A percentile compares a stretch with the other conserved stretches of the same genome.
Evolutionary conservation across 2,329 filamentous ascomycete species (phyloP).

Genomic region (Aspergillus brunneoviolaceus): DNA sequence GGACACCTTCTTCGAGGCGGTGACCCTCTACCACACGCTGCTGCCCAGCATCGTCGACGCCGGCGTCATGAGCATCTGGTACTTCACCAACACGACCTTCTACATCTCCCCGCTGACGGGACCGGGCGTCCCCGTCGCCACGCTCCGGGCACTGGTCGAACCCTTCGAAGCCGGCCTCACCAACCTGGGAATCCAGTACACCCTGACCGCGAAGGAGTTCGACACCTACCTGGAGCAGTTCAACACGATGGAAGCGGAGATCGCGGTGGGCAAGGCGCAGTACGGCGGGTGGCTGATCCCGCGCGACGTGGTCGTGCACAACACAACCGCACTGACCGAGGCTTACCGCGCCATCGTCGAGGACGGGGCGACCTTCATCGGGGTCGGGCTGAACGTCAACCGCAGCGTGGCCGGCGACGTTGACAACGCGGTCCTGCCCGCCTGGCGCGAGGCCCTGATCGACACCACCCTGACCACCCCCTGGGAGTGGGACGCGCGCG

Average conservation of each 20-base stretch:
- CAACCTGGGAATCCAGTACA: background rate
- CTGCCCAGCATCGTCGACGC: constrained; percentile 2
- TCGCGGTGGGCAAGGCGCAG: constrained; percentile 6
- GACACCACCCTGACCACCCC: constrained; percentile 3
- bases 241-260: constrained; percentile 5
- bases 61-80: constrained; percentile 6
- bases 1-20: constrained; percentile 5
- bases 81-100: constrained; percentile 8
- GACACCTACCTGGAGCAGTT: constrained; percentile 4
- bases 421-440: constrained; percentile 2
- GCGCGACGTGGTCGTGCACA: background rate
- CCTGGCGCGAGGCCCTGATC: constrained; percentile 6
- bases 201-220: background rate
- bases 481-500: constrained; percentile 5
- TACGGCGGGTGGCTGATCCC: constrained; percentile 4
- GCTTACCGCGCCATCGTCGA: constrained; percentile 4
- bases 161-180: constrained; percentile 2
- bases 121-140: background rate
- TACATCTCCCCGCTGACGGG: constrained; percentile 1
- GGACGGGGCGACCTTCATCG: constrained; percentile 5
- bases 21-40: constrained; percentile 1
- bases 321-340: background rate
- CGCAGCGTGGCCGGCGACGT: background rate
- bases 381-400: constrained; percentile 3
- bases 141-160: background rate